Conservation (phyloP, 805 yeast genomes). For the Zygosaccharomyces rouxii region DNA sequence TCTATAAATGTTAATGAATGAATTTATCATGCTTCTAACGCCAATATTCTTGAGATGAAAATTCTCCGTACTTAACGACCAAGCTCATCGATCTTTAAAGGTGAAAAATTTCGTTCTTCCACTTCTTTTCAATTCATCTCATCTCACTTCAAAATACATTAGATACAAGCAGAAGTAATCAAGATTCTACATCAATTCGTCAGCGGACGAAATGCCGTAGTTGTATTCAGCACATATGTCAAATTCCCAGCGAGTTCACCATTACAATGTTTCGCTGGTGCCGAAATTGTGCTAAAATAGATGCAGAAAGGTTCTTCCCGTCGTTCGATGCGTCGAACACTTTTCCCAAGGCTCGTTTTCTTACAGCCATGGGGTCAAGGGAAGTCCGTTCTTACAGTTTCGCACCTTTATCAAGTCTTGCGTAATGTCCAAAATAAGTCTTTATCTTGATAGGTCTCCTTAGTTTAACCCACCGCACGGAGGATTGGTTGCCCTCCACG, state of each 20-base stretch:
- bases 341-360: not conserved
- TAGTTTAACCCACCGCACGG: conserved; percentile 10
- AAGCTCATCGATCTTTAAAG: not conserved
- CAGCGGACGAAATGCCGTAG: conserved; percentile 2
- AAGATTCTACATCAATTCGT: not conserved
- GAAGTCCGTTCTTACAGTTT: not conserved
- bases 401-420: conserved; percentile 7
- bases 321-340: conserved; percentile 2
- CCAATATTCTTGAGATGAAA: not conserved
- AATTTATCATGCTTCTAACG: not conserved
- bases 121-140: not conserved
- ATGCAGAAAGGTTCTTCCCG: conserved; percentile 6
- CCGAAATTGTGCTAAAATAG: conserved; percentile 43
- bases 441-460: conserved; percentile 9
- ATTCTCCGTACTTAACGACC: not conserved
- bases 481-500: not conserved
- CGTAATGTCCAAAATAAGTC: conserved; percentile 14
- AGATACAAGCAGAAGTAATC: not conserved
- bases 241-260: conserved; percentile 38
- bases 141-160: not conserved
- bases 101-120: not conserved
- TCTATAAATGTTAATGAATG: not conserved
- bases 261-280: conserved; percentile 37
- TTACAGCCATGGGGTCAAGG: not conserved
- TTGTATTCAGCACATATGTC: conserved; percentile 39